Evolutionary conservation across 257 asterid genomes (phyloP), one percentile per base, ranked within the genome.

Genomic region (Solanum chmielewskii): DNA sequence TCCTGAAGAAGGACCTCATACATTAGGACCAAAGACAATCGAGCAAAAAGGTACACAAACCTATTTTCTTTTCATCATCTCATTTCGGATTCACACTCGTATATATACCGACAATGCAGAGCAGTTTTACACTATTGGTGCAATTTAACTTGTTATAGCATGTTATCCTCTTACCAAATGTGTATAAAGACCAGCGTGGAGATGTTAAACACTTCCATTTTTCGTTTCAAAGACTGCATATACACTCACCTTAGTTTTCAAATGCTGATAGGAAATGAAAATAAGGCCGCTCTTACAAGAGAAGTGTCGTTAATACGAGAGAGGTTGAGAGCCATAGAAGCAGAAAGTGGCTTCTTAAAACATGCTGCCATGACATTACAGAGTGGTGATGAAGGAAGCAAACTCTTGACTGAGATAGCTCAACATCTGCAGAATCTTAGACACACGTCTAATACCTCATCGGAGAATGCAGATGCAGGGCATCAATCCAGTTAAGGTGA

Each of bases 301-400:
- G 98, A 94, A 71, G 89, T 93, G 60, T 89, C 94, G 2, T 9
- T 88, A 86, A 84, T 94, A 35, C 89, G 91, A 90, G 95, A 93
- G 73, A 92, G 94, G 41, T 89, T 94, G 87, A 91, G 93, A 85
- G 92, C 89, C 47, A 89, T 94, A 25, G 98, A 94, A 89, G 96
- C 94, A 10, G 98, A 94, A 27, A 92, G 92, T 86, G 95, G 91
- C 37, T 93, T 93, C 89, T 92, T 94, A 85, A 94, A 94, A 91
- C 98, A 96, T 64, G 94, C 96, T 11, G 95, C 97, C 10, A 93
- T 93, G 98, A 93, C 94, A 41, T 45, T 95, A 85, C 99, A 96
- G 84, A 91, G 90, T 86, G 95, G 95, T 37, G 92, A 89, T 8
- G 97, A 95, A 60, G 99, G 97, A 27, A 91, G 91, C 62, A 93